Evolutionary conservation across 2,329 filamentous ascomycete species (phyloP).

Genomic region (Arachnomyces sp.): DNA sequence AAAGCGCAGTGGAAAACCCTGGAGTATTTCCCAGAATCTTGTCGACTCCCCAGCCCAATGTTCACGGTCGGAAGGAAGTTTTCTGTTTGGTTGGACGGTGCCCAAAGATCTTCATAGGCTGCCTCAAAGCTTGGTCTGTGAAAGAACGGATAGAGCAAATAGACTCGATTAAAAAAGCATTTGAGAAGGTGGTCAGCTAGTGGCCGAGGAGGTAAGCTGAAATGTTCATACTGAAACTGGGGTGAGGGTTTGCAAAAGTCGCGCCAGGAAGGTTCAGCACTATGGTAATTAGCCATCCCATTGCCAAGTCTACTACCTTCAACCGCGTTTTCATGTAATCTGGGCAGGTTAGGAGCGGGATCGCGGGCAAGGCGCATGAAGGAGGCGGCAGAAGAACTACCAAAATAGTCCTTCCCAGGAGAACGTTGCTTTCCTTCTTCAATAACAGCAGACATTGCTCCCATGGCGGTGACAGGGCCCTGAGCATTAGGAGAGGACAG

Average conservation of each 20-base stretch:
- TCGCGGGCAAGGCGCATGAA: conserved; percentile 33
- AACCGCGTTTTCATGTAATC: conserved; percentile 14
- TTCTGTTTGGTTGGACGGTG: conserved; percentile 13
- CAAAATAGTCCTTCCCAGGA: conserved; percentile 27
- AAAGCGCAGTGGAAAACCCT: conserved; percentile 37
- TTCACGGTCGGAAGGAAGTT: conserved; percentile 16
- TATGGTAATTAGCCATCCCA: conserved; percentile 9
- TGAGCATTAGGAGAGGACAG: too few species aligned
- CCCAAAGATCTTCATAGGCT: conserved; percentile 35
- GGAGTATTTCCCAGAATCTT: conserved; percentile 24
- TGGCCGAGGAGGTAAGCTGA: conserved; percentile 32
- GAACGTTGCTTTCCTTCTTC: conserved; percentile 14
- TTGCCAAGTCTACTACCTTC: conserved; percentile 7
- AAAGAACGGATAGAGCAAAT: conserved; percentile 39
- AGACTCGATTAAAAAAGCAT: conserved; percentile 32
- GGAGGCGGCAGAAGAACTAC: conserved; percentile 32
- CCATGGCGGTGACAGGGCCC: conserved; percentile 32
- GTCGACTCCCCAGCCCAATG: conserved; percentile 28
- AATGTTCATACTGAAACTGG: conserved; percentile 22
- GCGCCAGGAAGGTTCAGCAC: conserved; percentile 9
- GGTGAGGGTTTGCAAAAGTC: conserved; percentile 10
- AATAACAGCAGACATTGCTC: conserved; percentile 28
- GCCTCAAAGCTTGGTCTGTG: conserved; percentile 34
- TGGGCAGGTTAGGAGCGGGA: conserved; percentile 15
- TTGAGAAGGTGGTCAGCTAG: conserved; percentile 36